Evolutionary conservation across 177 flowering plant species (phyloP), one percentile per base, ranked within the genome.

Genomic region (Vitis hybrid): DNA sequence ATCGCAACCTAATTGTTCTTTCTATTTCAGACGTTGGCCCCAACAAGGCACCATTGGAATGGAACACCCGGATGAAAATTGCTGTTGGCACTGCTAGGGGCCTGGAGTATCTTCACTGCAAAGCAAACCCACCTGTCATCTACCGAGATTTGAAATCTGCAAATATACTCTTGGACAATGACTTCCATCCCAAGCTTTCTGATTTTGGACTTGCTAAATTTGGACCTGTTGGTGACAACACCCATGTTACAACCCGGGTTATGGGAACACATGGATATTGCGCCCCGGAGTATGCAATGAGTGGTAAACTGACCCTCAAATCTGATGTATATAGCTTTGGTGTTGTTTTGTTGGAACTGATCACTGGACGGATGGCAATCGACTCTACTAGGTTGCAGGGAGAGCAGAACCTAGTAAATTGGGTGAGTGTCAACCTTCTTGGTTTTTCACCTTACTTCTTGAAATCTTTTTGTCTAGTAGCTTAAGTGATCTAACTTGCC

Each of bases 171-270:
- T 39, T 39, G 45, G 45, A 39, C 45, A 5, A 60, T 15, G 64
- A 60, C 6, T 60, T 22, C 33, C 7, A 8, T 26, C 64, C 64
- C 3, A 60, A 60, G 16, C 48, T 60, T 22, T 60, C 64, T 10
- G 45, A 26, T 60, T 60, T 60, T 60, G 45, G 64, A 15, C 33
- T 60, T 33, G 64, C 64, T 16, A 60, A 61, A 61, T 18, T 61
- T 10, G 64, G 64, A 10, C 64, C 64, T 12, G 64, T 61, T 31
- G 63, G 63, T 13, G 63, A 61, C 16, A 48, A 61, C 64, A 39
- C 45, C 45, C 45, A 39, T 39, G 45, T 39, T 39, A 39, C 45
- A 4, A 39, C 45, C 8, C 45, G 45, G 29, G 45, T 7, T 39
- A 39, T 39, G 45, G 29, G 45, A 39, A 39, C 45, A 5, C 45